phyloP scores from a whole-genome alignment of 371 early-diverging fungal species.

The Apophysomyces trapeziformis region DNA sequence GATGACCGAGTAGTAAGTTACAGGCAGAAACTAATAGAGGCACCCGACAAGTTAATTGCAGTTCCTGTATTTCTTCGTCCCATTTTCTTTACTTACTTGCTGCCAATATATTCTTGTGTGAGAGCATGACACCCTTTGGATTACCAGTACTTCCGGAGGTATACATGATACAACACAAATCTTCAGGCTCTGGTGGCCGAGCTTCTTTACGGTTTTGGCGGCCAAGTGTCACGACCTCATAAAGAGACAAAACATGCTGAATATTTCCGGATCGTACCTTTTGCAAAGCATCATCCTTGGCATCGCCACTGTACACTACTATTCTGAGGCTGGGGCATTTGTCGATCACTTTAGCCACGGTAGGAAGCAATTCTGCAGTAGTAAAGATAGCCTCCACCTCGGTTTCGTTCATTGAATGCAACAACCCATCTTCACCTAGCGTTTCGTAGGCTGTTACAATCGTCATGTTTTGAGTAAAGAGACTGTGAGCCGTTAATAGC shows the following conservation, averaged over 20 bases:
- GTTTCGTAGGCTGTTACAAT: conserved; percentile 91
- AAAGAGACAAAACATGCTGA: conserved; percentile 36
- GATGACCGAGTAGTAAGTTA: conserved; percentile 51
- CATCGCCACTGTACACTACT: conserved; percentile 82
- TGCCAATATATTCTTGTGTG: conserved; percentile 87
- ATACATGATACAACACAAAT: conserved; percentile 93
- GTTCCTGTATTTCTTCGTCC: no score
- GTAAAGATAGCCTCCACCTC: conserved; percentile 81
- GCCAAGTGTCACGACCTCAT: conserved; percentile 69
- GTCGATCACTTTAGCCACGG: conserved; percentile 64
- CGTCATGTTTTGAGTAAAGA: conserved; percentile 73
- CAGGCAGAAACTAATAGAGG: conserved; percentile 60
- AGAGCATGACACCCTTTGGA: conserved; percentile 89
- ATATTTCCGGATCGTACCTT: conserved; percentile 30
- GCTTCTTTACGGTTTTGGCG: conserved; percentile 64
- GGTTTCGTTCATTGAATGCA: conserved; percentile 86
- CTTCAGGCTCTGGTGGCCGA: conserved; percentile 71
- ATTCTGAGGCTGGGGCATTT: conserved; percentile 68
- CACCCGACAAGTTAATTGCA: not conserved
- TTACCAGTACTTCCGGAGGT: conserved; percentile 95
- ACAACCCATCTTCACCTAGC: conserved; percentile 85
- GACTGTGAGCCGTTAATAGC: conserved; percentile 67
- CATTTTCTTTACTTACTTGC: conserved; percentile 48
- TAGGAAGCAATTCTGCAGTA: conserved; percentile 80
- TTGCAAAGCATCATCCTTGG: conserved; percentile 52